Evolutionary conservation across 306 rosid genomes (phyloP), one percentile per base, ranked within the genome.

Genomic region (Carpinus fangiana): DNA sequence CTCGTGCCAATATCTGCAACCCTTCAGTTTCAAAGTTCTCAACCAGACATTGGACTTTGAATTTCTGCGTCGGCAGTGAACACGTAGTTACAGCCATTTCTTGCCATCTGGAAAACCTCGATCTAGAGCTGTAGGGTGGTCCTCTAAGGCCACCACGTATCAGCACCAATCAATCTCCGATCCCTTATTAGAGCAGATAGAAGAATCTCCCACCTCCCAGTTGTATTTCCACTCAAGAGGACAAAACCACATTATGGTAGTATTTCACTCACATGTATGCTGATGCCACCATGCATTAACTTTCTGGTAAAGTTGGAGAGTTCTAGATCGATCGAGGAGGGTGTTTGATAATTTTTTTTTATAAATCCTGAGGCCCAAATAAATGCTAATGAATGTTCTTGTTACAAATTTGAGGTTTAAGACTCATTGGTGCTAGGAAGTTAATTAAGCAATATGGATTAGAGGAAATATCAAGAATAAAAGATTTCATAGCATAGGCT

Each of bases 321-420:
- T 23, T 23, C 26, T 31, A 31, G 34, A 31, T 0, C 34, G 34
- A 31, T 0, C 34, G 2, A 31, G 34, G 34, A 31, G 34, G 34
- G 34, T 31, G 34, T 31, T 31, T 31, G 34, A 31, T 31, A 2
- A 31, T 31, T 2, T 31, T 31, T 31, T 31, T 31, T 31, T 31
- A 31, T 31, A 31, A 31, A 31, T 31, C 34, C 34, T 31, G 34
- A 31, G 34, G 34, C 34, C 34, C 3, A 31, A 31, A 31, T 31
- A 31, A 31, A 31, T 31, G 34, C 34, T 31, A 31, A 31, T 31
- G 34, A 31, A 31, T 31, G 34, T 31, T 31, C 34, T 1, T 31
- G 43, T 54, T 8, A 46, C 31, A 52, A 80, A 28, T 28, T 73
- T 54, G 60, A 73, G 67, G 62, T 46, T 80, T 57, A 62, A 7